phyloP scores from a whole-genome alignment of 2,329 filamentous ascomycete genomes.

The Botrytis tulipae region DNA sequence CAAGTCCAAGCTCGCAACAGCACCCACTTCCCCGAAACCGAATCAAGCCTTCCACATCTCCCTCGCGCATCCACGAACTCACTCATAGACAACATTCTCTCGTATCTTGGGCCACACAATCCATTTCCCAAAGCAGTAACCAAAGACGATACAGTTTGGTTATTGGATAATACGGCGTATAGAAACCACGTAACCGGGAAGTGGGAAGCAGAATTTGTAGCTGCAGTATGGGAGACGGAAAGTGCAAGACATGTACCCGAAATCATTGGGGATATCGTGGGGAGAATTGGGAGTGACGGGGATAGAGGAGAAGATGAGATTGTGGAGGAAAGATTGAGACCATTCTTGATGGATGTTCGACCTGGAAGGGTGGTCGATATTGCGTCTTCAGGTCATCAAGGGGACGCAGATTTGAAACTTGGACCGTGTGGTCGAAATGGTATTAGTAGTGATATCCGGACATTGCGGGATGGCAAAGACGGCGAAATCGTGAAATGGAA shows the following conservation, averaged over 20 bases:
- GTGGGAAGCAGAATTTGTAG: slow-evolving; percentile 83
- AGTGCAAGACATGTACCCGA: slow-evolving; percentile 65
- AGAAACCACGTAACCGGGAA: slow-evolving; percentile 47
- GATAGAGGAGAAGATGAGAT: slow-evolving; percentile 58
- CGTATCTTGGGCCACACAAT: slow-evolving; percentile 51
- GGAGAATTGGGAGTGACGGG: slow-evolving; percentile 61
- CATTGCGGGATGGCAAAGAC: slow-evolving; percentile 48
- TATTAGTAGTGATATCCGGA: slow-evolving; percentile 63
- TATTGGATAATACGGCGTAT: slow-evolving; percentile 87
- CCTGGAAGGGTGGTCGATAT: slow-evolving; percentile 68
- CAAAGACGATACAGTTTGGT: slow-evolving; percentile 70
- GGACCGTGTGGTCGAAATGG: slow-evolving; percentile 72
- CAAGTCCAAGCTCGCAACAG: slow-evolving; percentile 16
- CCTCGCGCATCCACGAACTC: slow-evolving; percentile 32
- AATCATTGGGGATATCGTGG: slow-evolving; percentile 67
- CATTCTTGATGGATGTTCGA: slow-evolving; percentile 75
- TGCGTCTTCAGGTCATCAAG: slow-evolving; percentile 48
- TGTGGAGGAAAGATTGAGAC: slow-evolving; percentile 67
- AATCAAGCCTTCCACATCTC: slow-evolving; percentile 47
- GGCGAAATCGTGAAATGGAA: slow-evolving; percentile 48
- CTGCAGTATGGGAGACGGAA: slow-evolving; percentile 75
- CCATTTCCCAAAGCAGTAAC: slow-evolving; percentile 60
- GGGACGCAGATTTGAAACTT: slow-evolving; percentile 49
- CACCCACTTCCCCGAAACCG: slow-evolving; percentile 37
- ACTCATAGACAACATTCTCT: slow-evolving; percentile 44